phyloP scores from a whole-genome alignment of 164 flowering plant genomes.

The Stephania cephalantha region DNA sequence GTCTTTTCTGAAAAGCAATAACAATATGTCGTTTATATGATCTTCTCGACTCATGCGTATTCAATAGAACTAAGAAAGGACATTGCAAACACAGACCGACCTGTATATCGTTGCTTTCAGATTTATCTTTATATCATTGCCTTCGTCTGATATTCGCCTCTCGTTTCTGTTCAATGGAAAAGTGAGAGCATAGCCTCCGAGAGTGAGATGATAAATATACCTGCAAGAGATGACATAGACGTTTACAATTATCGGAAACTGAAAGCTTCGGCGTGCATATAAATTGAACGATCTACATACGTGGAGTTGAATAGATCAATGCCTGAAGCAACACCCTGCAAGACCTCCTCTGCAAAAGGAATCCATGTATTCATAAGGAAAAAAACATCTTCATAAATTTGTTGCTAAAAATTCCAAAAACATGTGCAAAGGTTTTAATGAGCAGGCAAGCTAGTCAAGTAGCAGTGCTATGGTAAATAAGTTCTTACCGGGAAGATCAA shows the following conservation, averaged over 20 bases:
- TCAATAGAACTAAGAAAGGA: no score
- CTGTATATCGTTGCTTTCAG: slow-evolving; percentile 64
- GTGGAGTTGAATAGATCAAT: slow-evolving; percentile 76
- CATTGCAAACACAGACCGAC: slow-evolving; percentile 20
- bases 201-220: slow-evolving; percentile 72
- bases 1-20: slow-evolving; percentile 59
- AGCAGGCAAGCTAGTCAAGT: background rate
- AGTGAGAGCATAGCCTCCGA: slow-evolving; percentile 79
- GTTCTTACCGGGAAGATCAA: slow-evolving; percentile 72
- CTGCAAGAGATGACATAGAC: slow-evolving; percentile 26
- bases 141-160: slow-evolving; percentile 18
- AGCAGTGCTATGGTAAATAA: background rate
- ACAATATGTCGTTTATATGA: no score
- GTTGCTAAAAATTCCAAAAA: background rate
- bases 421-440: background rate
- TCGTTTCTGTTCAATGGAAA: slow-evolving; percentile 41
- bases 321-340: slow-evolving; percentile 85
- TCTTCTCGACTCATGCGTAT: no score
- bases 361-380: slow-evolving; percentile 13
- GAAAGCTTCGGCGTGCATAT: background rate
- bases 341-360: slow-evolving; percentile 61
- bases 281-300: slow-evolving; percentile 30
- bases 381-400: background rate
- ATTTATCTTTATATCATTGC: slow-evolving; percentile 72
- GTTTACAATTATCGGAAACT: background rate